These are phyloP conservation scores for Solanum chiquidenum DNA, from an alignment of 257 asterid species.

Conservation along the genomic window DNA sequence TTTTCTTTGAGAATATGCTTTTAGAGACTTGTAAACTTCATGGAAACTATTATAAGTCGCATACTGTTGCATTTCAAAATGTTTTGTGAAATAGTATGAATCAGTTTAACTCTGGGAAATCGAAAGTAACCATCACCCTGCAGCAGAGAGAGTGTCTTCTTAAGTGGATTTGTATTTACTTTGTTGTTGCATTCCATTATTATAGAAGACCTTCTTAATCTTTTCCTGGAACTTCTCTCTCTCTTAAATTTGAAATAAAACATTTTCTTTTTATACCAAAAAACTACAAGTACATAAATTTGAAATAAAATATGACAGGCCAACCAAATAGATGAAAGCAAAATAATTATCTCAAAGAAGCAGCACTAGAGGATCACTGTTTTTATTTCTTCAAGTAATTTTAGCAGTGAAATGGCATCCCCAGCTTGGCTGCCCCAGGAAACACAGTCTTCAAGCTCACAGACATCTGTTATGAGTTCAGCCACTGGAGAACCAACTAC, in stretches of 20 bases:
- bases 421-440: constrained; percentile 13
- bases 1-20: not conserved
- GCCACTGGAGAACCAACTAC: constrained; percentile 1
- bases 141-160: not conserved
- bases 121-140: not conserved
- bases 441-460: constrained; percentile 6
- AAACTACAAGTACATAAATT: not conserved
- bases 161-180: not conserved
- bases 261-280: not conserved
- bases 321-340: not conserved
- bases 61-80: not conserved
- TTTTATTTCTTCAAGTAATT: not conserved
- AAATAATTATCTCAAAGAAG: not conserved
- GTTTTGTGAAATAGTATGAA: not conserved
- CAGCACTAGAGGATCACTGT: not conserved
- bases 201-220: not conserved
- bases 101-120: not conserved
- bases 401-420: constrained; percentile 6
- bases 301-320: not conserved
- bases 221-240: not conserved
- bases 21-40: not conserved
- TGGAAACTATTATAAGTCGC: not conserved
- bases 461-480: not conserved
- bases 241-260: not conserved
- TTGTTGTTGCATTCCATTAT: not conserved